Base-by-base conservation (phyloP, 2,329 filamentous ascomycete genomes). In the Cercospora beticola region DNA sequence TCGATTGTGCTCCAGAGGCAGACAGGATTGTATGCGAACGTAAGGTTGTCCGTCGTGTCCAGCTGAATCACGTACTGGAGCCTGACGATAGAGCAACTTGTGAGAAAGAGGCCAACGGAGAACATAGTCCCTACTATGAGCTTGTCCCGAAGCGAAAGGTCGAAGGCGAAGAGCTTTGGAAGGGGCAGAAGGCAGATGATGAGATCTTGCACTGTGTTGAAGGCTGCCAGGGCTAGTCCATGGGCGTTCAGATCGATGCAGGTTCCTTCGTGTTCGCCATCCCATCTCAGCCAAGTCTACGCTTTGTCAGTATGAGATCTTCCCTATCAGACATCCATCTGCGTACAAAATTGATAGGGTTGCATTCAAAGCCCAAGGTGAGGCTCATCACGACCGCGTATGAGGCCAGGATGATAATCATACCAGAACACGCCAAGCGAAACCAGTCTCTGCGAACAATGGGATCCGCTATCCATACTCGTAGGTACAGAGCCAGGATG, bases 101-200 rank as follows among this genome's bases (percentile, higher is more conserved):
- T 73, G 66, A 71, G 71, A 54, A 73, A 73, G 8, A 73, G 61
- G 18, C 71, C 70, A 26, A 72, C 57, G 30, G 69, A 61, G 57
- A 71, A 71, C 16, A 69, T 63, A 1, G 40, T 21, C 12, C 30
- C 57, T 5, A 67, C 67, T 3, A 64, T 64, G 5, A 61, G 26
- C 23, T 69, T 69, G 49, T 69, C 66, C 14, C 49, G 49, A 14
- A n/a, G 16, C 1, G 64, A 56, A 12, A 71, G 58, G 18, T 46
- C 56, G 16, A 63, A 54, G 4, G 49, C 40, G 26, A 67, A 33
- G 12, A 71, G 64, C 49, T 59, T 64, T 1, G 67, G 67, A 5
- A 71, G 52, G 23, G 69, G 67, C 14, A 71, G 40, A 58, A 65
- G 56, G 40, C 62, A 65, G 12, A 71, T 64, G 36, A 65, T 33